Evolutionary conservation across 192 early-diverging fungal species (phyloP).

Genomic region (Dimargaris xerosporica): DNA sequence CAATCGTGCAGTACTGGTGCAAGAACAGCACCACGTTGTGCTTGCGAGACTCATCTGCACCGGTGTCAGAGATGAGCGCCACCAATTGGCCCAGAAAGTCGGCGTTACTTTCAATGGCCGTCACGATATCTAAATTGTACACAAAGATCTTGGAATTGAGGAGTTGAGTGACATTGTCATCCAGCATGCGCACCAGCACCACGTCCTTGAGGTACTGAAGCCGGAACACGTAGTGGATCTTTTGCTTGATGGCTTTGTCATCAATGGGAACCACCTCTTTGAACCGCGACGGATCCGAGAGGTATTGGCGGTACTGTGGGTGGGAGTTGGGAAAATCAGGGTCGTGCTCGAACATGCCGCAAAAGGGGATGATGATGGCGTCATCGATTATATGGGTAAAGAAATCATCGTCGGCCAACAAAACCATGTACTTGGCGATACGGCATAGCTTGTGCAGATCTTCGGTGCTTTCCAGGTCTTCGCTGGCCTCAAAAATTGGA

Average conservation of each 20-base stretch:
- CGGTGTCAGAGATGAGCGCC: slow-evolving; percentile 35
- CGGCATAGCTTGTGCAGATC: slow-evolving; percentile 57
- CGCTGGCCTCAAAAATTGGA: slow-evolving; percentile 54
- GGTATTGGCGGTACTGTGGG: slow-evolving; percentile 60
- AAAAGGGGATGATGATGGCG: slow-evolving; percentile 48
- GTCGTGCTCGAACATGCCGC: slow-evolving; percentile 85
- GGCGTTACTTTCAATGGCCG: slow-evolving; percentile 49
- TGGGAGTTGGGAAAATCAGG: slow-evolving; percentile 50
- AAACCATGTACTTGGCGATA: slow-evolving; percentile 58
- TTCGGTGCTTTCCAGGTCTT: slow-evolving; percentile 62
- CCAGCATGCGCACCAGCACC: slow-evolving; percentile 55
- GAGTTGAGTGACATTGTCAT: slow-evolving; percentile 58
- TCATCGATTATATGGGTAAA: slow-evolving; percentile 63
- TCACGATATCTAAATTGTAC: slow-evolving; percentile 75
- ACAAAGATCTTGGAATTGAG: slow-evolving; percentile 63
- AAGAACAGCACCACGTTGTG: slow-evolving; percentile 66
- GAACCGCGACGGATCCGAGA: slow-evolving; percentile 38
- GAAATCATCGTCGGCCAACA: slow-evolving; percentile 63
- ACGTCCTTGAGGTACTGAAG: slow-evolving; percentile 79
- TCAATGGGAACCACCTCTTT: slow-evolving; percentile 69
- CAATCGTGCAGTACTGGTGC: slow-evolving; percentile 59
- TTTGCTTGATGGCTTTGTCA: slow-evolving; percentile 45
- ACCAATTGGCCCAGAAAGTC: slow-evolving; percentile 57
- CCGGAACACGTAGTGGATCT: slow-evolving; percentile 79
- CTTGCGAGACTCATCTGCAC: slow-evolving; percentile 34